Percentiles rank a stretch among this genome's conserved stretches.
Evolutionary conservation across 805 yeast genomes (phyloP).

Genomic region (Candida incommunis): DNA sequence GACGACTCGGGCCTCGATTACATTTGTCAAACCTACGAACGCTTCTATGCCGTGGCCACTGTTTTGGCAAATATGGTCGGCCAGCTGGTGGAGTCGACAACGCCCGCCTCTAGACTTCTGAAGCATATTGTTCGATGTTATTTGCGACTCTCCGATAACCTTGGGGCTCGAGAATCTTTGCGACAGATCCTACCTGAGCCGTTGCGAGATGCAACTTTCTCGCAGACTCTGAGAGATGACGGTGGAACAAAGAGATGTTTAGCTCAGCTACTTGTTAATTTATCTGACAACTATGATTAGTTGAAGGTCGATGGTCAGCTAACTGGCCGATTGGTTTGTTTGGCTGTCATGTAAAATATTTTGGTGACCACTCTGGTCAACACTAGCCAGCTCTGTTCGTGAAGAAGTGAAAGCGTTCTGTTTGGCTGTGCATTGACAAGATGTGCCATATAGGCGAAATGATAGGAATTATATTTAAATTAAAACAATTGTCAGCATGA

Average conservation of each 20-base stretch:
- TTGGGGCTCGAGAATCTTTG: constrained; percentile 79
- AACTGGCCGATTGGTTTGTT: neutral
- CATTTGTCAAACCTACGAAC: constrained; percentile 88
- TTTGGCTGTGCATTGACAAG: too few relatives aligned
- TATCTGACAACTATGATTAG: constrained; percentile 14
- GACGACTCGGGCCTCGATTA: constrained; percentile 87
- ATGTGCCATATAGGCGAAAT: too few relatives aligned
- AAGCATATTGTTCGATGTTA: constrained; percentile 94
- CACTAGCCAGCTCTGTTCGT: too few relatives aligned
- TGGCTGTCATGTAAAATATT: too few relatives aligned
- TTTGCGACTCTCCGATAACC: constrained; percentile 75
- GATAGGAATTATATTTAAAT: too few relatives aligned
- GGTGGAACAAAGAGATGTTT: constrained; percentile 76
- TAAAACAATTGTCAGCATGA: too few relatives aligned
- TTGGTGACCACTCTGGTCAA: too few relatives aligned
- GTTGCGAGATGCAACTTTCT: constrained; percentile 75
- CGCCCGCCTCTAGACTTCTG: constrained; percentile 58
- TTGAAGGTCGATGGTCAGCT: neutral
- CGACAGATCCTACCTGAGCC: constrained; percentile 77
- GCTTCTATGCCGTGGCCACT: constrained; percentile 86
- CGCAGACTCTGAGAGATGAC: constrained; percentile 68
- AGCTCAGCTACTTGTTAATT: constrained; percentile 62
- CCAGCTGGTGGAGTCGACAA: constrained; percentile 56
- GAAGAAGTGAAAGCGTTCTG: too few relatives aligned
- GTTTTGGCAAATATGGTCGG: constrained; percentile 82